A percentile compares a stretch with the other conserved stretches of the same genome.
Conservation (phyloP, 1,284 basidiomycete species). For the Fomitopsis pinicola region DNA sequence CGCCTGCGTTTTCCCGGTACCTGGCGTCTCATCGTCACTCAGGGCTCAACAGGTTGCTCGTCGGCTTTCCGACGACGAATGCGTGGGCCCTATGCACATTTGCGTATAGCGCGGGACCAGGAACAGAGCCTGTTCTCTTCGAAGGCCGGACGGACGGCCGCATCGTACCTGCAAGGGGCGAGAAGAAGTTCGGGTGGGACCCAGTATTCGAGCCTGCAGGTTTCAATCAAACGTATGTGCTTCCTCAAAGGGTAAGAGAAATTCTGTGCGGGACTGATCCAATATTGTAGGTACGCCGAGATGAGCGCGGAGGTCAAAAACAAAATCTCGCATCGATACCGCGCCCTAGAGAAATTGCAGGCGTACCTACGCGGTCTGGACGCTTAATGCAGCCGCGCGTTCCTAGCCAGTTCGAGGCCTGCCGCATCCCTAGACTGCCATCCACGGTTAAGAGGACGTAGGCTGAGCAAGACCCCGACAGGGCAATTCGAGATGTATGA, state of each 20-base stretch:
- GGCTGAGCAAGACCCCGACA: too few species aligned
- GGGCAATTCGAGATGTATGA: not conserved
- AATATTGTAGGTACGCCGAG: slow-evolving; percentile 78
- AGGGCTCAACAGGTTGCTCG: slow-evolving; percentile 85
- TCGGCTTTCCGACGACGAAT: slow-evolving; percentile 76
- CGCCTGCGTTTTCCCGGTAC: not conserved
- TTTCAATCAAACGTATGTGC: slow-evolving; percentile 71
- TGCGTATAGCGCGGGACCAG: slow-evolving; percentile 86
- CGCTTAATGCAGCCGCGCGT: not conserved
- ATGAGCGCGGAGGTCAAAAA: slow-evolving; percentile 88
- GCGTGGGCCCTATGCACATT: slow-evolving; percentile 96
- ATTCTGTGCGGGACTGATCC: slow-evolving; percentile 1
- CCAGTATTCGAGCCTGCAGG: slow-evolving; percentile 81
- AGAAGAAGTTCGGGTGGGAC: slow-evolving; percentile 85
- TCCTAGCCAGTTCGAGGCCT: not conserved
- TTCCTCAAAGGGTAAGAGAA: not conserved
- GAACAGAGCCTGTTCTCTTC: slow-evolving; percentile 79
- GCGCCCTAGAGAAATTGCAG: slow-evolving; percentile 81
- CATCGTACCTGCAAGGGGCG: slow-evolving; percentile 86
- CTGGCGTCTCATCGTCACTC: not conserved
- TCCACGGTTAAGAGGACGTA: too few species aligned
- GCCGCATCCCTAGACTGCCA: not conserved
- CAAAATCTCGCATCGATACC: slow-evolving; percentile 84
- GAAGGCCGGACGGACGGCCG: slow-evolving; percentile 87
- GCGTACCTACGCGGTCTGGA: slow-evolving; percentile 47